Conservation (phyloP, 257 asterid genomes). For the Solanum peruvianum region DNA sequence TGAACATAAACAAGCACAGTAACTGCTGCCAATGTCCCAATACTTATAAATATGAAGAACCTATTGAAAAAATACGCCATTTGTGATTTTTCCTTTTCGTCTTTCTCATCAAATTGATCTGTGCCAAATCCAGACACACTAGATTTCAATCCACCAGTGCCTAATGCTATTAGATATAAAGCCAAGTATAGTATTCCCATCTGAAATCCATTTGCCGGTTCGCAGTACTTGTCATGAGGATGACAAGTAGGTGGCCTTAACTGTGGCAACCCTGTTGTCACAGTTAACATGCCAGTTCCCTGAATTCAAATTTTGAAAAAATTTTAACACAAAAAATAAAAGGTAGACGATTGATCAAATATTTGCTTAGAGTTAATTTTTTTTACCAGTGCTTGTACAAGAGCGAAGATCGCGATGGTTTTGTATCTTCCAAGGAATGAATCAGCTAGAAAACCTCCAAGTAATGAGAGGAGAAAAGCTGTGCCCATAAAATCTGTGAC, state of each 20-base stretch:
- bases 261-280: slow-evolving; percentile 44
- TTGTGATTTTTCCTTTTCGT: slow-evolving; percentile 65
- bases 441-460: slow-evolving; percentile 91
- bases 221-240: slow-evolving; percentile 21
- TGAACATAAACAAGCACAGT: slow-evolving; percentile 6
- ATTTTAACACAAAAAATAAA: not conserved
- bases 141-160: slow-evolving; percentile 94
- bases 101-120: slow-evolving; percentile 86
- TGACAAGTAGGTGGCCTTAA: slow-evolving; percentile 69
- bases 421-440: slow-evolving; percentile 80
- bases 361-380: not conserved
- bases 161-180: slow-evolving; percentile 65
- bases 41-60: slow-evolving; percentile 46
- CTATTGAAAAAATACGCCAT: slow-evolving; percentile 80
- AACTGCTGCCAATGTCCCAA: slow-evolving; percentile 19
- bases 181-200: slow-evolving; percentile 72
- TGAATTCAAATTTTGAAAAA: not conserved
- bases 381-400: slow-evolving; percentile 42
- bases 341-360: not conserved
- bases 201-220: slow-evolving; percentile 55
- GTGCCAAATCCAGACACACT: slow-evolving; percentile 87
- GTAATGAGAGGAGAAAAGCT: slow-evolving; percentile 62
- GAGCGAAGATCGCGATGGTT: slow-evolving; percentile 59
- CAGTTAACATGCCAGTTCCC: slow-evolving; percentile 76
- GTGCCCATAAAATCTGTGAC: slow-evolving; percentile 95